Percentiles rank a stretch among this genome's conserved stretches.
These are phyloP conservation scores for Ophiostoma sp. DNA, from an alignment of 2,329 filamentous ascomycete species.

Conservation along the genomic window DNA sequence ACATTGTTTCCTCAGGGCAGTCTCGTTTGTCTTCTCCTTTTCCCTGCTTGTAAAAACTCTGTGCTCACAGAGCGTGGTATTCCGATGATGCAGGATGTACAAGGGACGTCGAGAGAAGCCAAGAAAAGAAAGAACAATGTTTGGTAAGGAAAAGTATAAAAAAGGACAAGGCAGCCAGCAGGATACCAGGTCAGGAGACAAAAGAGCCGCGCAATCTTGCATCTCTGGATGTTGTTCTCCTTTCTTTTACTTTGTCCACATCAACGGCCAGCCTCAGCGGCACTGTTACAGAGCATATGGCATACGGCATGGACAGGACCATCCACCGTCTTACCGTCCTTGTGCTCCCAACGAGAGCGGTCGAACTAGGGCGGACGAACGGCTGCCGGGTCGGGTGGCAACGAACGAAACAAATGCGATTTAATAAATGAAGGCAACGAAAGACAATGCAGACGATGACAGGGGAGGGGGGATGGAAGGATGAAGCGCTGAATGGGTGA, in stretches of 20 bases:
- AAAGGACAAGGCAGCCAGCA: neutral
- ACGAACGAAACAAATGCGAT: neutral
- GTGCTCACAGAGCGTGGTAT: neutral
- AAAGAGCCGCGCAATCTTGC: neutral
- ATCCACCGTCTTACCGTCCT: neutral
- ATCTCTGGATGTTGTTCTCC: neutral
- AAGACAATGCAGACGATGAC: neutral
- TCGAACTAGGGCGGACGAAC: neutral
- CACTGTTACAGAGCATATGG: neutral
- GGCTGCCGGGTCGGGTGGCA: slow-evolving; percentile 15
- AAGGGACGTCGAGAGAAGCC: neutral
- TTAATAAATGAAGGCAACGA: neutral
- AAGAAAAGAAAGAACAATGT: neutral
- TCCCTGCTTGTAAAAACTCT: neutral
- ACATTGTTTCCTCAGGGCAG: neutral
- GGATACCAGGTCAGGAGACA: neutral
- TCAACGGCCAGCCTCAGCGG: neutral
- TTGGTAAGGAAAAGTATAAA: too few species aligned
- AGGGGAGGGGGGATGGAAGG: neutral
- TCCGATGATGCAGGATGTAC: too few species aligned
- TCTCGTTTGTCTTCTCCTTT: neutral
- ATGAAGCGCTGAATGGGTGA: neutral
- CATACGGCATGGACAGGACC: too few species aligned
- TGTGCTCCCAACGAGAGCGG: neutral
- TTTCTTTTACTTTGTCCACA: neutral